Conservation (phyloP, 257 asterid species). For the Haberlea rhodopensis region DNA sequence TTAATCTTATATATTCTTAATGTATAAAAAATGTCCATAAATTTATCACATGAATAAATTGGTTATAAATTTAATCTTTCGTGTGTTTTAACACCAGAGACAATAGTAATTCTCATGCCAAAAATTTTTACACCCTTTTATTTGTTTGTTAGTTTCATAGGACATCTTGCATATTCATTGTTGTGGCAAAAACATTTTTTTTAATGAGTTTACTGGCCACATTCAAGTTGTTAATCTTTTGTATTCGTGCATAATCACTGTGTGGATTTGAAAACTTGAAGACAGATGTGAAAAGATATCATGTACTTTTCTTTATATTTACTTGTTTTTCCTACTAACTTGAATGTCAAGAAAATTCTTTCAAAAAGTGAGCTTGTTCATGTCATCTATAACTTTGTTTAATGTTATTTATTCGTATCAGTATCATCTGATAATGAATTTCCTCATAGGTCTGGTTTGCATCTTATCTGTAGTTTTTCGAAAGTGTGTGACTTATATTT, state of each 20-base stretch:
- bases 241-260: background rate
- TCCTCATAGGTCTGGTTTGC: background rate
- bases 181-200: background rate
- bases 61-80: too few relatives aligned
- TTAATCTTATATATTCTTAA: too few relatives aligned
- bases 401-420: background rate
- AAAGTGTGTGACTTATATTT: background rate
- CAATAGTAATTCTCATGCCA: constrained; percentile 5
- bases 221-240: background rate
- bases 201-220: background rate
- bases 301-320: background rate
- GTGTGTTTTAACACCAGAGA: background rate
- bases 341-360: background rate
- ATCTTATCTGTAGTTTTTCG: background rate
- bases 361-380: background rate
- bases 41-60: too few relatives aligned
- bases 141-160: background rate
- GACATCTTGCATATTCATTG: background rate
- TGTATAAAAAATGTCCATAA: too few relatives aligned
- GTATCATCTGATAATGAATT: background rate
- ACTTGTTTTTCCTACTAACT: background rate
- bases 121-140: background rate
- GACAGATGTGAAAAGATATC: background rate
- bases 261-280: background rate
- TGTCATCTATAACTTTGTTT: background rate